Base-by-base conservation (phyloP, 2,329 filamentous ascomycete genomes). In the Coniochaeta hoffmannii region DNA sequence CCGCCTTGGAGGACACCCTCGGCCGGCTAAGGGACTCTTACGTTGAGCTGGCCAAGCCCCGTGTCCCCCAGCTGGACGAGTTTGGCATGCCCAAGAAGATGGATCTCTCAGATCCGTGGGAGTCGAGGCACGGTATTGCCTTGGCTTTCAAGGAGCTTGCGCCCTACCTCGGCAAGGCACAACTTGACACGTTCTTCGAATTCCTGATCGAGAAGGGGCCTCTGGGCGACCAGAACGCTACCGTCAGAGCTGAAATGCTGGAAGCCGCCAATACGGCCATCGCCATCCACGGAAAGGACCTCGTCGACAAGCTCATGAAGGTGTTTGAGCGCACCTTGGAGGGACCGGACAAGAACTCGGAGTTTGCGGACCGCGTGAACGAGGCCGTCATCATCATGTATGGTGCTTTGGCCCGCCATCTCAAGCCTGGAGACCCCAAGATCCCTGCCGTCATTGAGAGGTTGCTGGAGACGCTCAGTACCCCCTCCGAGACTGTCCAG, bases 311-410 rank as follows among this genome's bases (percentile, higher is more conserved):
- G 61, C 76, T 99, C 55, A 99, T 99, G 92, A 83, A 87, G 64
- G 85, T 93, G 14, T 95, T 97, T 65, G 94, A 99, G 70, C 81
- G 80, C 24, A 91, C 90, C 0, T 77, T 99, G n/a, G 91, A 93
- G 66, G 86, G 85, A 2, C 88, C 91, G 2, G 90, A 94, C 68
- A 89, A 88, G 67, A 87, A 85, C 56, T 91, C 87, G 0, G 85
- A 92, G 61, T 83, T 87, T 54, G 86, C 89, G 17, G 95, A 99
- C 70, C 83, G 90, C 57, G 88, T 97, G 60, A 97, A 97, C 63
- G 94, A 99, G 72, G 94, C 95, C 17, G 92, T 99, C 53, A 92
- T 99, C 63, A 94, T 99, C 63, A 87, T 99, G 69, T 99, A 99
- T 64, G 94, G 94, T 68, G 93, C 95, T 53, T 76, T 99, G 35